Conservation (phyloP, 2,329 filamentous ascomycete species). For the Sporothrix variecibatus region DNA sequence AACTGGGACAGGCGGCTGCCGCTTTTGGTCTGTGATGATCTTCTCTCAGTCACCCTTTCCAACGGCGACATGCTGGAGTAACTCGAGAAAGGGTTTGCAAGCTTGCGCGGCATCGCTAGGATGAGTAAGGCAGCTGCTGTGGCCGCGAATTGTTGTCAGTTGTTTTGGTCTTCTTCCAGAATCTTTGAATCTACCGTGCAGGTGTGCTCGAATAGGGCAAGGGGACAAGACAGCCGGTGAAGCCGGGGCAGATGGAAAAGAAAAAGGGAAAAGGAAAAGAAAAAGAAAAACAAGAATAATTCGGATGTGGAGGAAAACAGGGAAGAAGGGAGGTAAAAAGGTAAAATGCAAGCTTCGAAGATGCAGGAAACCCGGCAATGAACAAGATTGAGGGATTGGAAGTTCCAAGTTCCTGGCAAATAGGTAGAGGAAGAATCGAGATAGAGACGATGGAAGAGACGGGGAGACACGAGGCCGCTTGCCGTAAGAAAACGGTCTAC, state of each 20-base stretch:
- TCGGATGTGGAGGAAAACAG: not conserved
- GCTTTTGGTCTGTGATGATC: slow-evolving; percentile 65
- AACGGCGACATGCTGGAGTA: slow-evolving; percentile 50
- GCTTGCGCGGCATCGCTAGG: slow-evolving; percentile 58
- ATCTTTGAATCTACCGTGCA: not conserved
- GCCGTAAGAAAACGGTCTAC: not conserved
- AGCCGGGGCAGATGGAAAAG: not conserved
- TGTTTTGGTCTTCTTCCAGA: not conserved
- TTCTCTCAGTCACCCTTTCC: slow-evolving; percentile 57
- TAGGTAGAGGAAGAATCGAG: not conserved
- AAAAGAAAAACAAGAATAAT: not conserved
- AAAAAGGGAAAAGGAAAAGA: not conserved
- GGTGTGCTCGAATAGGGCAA: not conserved
- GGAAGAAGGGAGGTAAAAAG: not conserved
- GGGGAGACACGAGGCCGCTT: slow-evolving; percentile 17
- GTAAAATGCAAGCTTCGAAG: not conserved
- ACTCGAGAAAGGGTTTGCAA: slow-evolving; percentile 58
- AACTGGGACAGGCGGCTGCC: slow-evolving; percentile 75
- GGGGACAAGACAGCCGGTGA: not conserved
- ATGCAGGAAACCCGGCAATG: slow-evolving; percentile 7
- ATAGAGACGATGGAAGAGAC: not conserved
- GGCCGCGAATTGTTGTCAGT: slow-evolving; percentile 17
- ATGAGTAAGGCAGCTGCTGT: slow-evolving; percentile 32
- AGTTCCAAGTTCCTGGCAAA: not conserved
- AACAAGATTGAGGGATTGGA: not conserved